These are phyloP conservation scores for Eucalyptus pumila DNA, from an alignment of 345 rosid species.

Conservation along the genomic window DNA sequence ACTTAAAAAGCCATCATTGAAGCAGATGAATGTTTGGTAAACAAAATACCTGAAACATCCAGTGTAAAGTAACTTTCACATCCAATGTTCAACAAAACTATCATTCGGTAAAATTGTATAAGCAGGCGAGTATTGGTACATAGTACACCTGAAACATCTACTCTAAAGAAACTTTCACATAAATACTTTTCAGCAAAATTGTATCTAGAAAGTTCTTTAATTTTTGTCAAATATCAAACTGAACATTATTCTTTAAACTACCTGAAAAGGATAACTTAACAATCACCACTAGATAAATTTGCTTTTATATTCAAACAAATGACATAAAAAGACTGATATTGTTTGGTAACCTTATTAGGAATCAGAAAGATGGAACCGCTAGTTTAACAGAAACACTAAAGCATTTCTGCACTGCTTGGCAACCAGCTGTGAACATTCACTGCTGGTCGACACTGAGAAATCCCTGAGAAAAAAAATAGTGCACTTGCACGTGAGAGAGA, in stretches of 20 bases:
- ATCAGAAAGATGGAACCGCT: background rate
- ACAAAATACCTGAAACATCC: background rate
- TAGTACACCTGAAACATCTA: background rate
- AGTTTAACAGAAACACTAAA: background rate
- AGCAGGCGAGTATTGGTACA: background rate
- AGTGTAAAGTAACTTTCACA: background rate
- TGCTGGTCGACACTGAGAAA: background rate
- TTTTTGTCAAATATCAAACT: background rate
- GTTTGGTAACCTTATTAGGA: background rate
- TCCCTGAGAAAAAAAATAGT: background rate
- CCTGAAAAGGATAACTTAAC: background rate
- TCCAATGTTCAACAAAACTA: background rate
- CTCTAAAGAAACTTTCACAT: background rate
- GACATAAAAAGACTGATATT: background rate
- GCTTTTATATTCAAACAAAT: background rate
- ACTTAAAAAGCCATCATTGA: background rate
- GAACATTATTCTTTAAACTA: background rate
- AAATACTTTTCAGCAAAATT: background rate
- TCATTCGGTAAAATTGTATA: background rate
- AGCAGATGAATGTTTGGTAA: background rate
- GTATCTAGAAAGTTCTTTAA: background rate
- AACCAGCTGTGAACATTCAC: background rate
- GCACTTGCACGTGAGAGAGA: background rate
- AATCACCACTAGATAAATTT: background rate
- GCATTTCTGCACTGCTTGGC: background rate